Base-by-base conservation (phyloP, 1,284 basidiomycete genomes). In the Vanrija sp. region DNA sequence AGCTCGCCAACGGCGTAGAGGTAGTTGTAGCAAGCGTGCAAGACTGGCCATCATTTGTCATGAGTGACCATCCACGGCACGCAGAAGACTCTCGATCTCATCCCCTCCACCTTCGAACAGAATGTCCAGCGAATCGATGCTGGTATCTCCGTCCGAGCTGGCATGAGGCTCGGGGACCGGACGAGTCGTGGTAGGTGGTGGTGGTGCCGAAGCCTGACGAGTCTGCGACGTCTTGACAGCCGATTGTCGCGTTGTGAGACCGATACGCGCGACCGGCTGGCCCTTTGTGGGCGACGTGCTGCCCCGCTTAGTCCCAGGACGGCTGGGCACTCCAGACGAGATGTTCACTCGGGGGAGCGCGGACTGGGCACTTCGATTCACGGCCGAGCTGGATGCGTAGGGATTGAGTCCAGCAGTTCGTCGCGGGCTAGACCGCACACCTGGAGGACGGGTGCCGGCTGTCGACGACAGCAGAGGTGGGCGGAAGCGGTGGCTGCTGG, bases 101-200 rank as follows among this genome's bases (percentile, higher is more conserved):
- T 62, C 64, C 6, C 68, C 66, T 15, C 65, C 66, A 15, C 52
- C 51, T 25, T 58, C 49, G 34, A 69, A 65, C 19, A 67, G 55
- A 9, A 63, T 61, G 55, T 69, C 68, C 38, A 69, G 59, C 21
- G 66, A 68, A 57, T 69, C 68, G 49, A 68, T 65, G 29, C 62
- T 65, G 16, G 53, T 61, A 57, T 69, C 65, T 8, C 66, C 68
- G 21, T 61, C 59, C 3, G 59, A 61, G 34, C 53, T 54, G 2
- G 59, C 55, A 23, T 40, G 53, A 3, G 47, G 9, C 15, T 19
- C 25, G 3, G 45, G 51, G 12, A 43, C 39, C 9, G 40, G 42
- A 15, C 43, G 49, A 14, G 12, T 15, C 12, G 34, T 34, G 12
- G 44, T 26, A 16, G 43, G 19, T 2, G 42, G 42, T 18, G 39